Conservation (phyloP, 2,329 filamentous ascomycete genomes). For the Colletotrichum sp. region DNA sequence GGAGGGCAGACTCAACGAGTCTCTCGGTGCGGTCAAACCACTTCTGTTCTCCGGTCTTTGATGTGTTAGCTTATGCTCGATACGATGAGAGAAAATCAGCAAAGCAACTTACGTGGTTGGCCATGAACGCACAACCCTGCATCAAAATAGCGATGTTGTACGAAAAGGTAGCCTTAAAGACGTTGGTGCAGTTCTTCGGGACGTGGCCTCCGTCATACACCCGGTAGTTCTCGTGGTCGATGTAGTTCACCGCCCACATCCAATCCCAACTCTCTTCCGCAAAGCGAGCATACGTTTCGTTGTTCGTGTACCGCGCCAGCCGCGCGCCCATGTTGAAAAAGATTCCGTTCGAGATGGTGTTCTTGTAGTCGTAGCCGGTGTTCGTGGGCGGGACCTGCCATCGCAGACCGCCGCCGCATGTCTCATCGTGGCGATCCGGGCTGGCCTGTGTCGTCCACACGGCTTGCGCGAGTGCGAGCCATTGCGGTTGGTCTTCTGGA, state of each 20-base stretch:
- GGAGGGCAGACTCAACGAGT: constrained; percentile 53
- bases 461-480: constrained; percentile 64
- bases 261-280: constrained; percentile 70
- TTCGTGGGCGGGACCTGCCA: constrained; percentile 83
- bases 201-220: constrained; percentile 64
- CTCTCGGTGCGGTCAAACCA: constrained; percentile 60
- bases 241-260: constrained; percentile 52
- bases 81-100: fast-evolving
- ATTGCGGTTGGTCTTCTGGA: constrained; percentile 51
- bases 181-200: constrained; percentile 53
- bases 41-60: constrained; percentile 31
- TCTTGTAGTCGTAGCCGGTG: constrained; percentile 79
- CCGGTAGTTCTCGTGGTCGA: constrained; percentile 60
- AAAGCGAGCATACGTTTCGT: constrained; percentile 68
- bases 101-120: constrained; percentile 47
- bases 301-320: constrained; percentile 72
- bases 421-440: constrained; percentile 62
- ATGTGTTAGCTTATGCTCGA: constrained; percentile 18
- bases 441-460: constrained; percentile 66
- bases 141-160: constrained; percentile 61
- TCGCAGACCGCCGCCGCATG: constrained; percentile 64
- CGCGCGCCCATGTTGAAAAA: constrained; percentile 73
- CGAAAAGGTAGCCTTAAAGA: constrained; percentile 60
- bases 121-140: constrained; percentile 63
- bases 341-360: constrained; percentile 65